These are phyloP conservation scores for Tylopilus vinaceipallidus DNA, from an alignment of 768 basidiomycete species.

Conservation along the genomic window DNA sequence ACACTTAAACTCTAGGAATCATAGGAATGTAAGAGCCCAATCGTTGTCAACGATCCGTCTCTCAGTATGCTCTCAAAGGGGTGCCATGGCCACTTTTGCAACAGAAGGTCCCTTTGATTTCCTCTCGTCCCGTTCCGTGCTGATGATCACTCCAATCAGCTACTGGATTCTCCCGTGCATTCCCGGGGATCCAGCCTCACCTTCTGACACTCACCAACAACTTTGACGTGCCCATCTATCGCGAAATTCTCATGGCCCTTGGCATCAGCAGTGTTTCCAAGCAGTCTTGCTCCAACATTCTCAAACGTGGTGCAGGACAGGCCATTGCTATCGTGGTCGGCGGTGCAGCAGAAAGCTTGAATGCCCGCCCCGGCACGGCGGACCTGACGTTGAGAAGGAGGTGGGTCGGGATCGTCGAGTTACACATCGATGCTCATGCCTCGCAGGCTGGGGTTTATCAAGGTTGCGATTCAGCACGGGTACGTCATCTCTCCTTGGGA, in stretches of 20 bases:
- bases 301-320: conserved; percentile 55
- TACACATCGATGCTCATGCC: not conserved
- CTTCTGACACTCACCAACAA: conserved; percentile 89
- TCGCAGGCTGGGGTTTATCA: conserved; percentile 87
- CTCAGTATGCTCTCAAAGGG: conserved; percentile 48
- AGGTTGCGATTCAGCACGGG: conserved; percentile 89
- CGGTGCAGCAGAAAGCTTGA: conserved; percentile 92
- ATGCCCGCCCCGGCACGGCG: conserved; percentile 95
- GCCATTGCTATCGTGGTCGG: conserved; percentile 96
- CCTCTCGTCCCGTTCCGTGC: not conserved
- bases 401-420: conserved; percentile 30
- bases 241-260: conserved; percentile 82
- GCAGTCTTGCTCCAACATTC: conserved; percentile 84
- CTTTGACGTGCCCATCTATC: conserved; percentile 90
- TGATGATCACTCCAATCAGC: conserved; percentile 42
- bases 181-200: conserved; percentile 91
- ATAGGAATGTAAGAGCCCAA: conserved; percentile 82
- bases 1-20: conserved; percentile 58
- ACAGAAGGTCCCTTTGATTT: conserved; percentile 69
- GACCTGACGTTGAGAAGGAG: conserved; percentile 78
- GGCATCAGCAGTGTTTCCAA: conserved; percentile 95
- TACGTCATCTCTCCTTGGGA: conserved; percentile 38
- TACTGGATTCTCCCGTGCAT: conserved; percentile 85
- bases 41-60: not conserved
- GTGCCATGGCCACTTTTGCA: conserved; percentile 92